A percentile compares a stretch with the other conserved stretches of the same genome.
Conservation (phyloP, 257 asterid species). For the Solanum piurae region DNA sequence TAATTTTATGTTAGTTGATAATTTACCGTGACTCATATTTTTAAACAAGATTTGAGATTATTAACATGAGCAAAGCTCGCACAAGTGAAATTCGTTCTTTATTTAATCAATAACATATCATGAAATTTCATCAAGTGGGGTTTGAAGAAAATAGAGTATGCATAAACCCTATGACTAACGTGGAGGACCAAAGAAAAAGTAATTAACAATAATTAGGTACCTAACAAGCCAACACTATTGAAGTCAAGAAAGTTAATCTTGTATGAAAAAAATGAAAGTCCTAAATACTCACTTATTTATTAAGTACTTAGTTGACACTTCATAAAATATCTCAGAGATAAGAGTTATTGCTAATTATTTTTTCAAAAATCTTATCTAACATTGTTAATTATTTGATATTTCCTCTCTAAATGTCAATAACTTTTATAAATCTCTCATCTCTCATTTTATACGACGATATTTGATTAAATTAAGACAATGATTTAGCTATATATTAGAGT, state of each 20-base stretch:
- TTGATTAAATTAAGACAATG: neutral
- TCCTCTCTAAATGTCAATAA: neutral
- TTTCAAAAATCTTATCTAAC: neutral
- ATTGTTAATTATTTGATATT: neutral
- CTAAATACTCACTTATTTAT: neutral
- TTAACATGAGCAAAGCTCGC: neutral
- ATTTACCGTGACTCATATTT: too few species aligned
- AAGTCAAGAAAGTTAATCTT: neutral
- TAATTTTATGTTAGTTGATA: neutral
- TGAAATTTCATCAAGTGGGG: neutral
- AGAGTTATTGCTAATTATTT: neutral
- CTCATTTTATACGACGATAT: neutral
- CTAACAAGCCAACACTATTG: neutral
- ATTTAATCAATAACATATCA: neutral
- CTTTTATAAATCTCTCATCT: neutral
- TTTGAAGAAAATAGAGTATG: too few species aligned
- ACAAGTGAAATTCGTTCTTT: neutral
- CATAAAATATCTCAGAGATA: too few species aligned
- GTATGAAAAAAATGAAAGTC: neutral
- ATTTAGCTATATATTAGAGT: neutral
- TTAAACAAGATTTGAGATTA: neutral
- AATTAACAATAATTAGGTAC: neutral
- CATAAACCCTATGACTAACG: neutral
- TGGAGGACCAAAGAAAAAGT: neutral
- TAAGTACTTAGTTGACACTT: neutral